Percentiles rank a stretch among this genome's conserved stretches.
These are phyloP conservation scores for Solanum paucissectum DNA, from an alignment of 257 asterid genomes.

Conservation along the genomic window DNA sequence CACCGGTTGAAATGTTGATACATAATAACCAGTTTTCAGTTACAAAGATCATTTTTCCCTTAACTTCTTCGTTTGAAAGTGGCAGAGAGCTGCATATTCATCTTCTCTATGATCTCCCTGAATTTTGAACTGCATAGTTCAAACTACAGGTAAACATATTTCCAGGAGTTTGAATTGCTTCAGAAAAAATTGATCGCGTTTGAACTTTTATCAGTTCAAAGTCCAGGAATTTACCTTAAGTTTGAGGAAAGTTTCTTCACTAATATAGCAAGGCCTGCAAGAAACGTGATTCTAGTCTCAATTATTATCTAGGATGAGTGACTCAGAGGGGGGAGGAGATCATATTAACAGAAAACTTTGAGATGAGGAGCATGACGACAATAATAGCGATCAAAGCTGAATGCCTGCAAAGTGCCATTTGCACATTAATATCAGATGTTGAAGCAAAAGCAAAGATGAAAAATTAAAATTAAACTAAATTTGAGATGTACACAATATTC, in stretches of 20 bases:
- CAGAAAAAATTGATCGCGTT: background rate
- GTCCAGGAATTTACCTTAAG: background rate
- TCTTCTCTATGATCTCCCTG: background rate
- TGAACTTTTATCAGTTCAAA: background rate
- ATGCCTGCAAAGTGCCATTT: constrained; percentile 32
- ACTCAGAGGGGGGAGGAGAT: background rate
- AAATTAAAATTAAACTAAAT: background rate
- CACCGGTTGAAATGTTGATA: background rate
- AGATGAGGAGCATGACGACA: constrained; percentile 57
- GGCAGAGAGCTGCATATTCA: background rate
- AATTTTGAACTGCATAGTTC: background rate
- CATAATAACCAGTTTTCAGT: background rate
- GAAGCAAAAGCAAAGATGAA: background rate
- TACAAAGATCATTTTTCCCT: background rate
- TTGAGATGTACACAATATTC: constrained; percentile 47
- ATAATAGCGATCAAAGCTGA: constrained; percentile 58
- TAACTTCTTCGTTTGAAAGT: background rate
- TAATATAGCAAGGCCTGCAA: constrained; percentile 50
- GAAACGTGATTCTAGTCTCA: background rate
- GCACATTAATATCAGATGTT: background rate
- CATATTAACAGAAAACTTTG: background rate
- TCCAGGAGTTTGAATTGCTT: background rate
- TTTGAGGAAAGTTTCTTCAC: background rate
- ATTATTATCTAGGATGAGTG: background rate
- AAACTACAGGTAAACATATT: background rate